These are phyloP conservation scores for Talaromyces sp. DNA, from an alignment of 2,329 filamentous ascomycete species.

Conservation along the genomic window DNA sequence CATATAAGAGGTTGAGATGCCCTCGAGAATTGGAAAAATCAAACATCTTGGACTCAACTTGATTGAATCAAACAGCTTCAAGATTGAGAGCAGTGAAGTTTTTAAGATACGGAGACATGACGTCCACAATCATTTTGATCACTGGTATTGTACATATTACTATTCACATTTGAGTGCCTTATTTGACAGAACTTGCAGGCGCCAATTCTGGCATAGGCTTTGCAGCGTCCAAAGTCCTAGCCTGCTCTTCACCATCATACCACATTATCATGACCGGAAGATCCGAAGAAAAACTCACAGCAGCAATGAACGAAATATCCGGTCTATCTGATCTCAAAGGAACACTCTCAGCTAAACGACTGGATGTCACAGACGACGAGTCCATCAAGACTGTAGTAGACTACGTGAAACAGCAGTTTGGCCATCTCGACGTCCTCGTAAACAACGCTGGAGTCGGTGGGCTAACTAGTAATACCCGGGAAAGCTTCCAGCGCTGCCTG, in stretches of 20 bases:
- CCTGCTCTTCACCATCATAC: constrained; percentile 13
- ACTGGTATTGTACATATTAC: background rate
- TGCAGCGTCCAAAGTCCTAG: constrained; percentile 18
- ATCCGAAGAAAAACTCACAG: background rate
- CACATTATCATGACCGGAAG: constrained; percentile 5
- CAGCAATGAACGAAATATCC: background rate
- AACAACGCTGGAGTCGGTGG: constrained; percentile 37
- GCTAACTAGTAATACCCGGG: background rate
- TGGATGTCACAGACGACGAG: constrained; percentile 7
- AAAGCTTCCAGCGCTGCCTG: background rate
- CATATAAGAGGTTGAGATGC: no score
- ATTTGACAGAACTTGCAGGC: constrained; percentile 10
- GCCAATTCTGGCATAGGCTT: constrained; percentile 24
- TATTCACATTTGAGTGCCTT: background rate
- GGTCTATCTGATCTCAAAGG: background rate
- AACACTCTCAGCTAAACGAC: background rate
- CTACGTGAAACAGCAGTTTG: background rate
- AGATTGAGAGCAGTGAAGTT: no score
- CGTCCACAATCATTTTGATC: background rate
- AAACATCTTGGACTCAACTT: no score
- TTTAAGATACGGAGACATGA: background rate
- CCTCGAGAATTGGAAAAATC: no score
- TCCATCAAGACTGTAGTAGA: constrained; percentile 2
- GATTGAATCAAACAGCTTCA: no score
- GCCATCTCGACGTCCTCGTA: constrained; percentile 39